phyloP scores from a whole-genome alignment of 1,284 basidiomycete genomes.

The Trametes polyzona region DNA sequence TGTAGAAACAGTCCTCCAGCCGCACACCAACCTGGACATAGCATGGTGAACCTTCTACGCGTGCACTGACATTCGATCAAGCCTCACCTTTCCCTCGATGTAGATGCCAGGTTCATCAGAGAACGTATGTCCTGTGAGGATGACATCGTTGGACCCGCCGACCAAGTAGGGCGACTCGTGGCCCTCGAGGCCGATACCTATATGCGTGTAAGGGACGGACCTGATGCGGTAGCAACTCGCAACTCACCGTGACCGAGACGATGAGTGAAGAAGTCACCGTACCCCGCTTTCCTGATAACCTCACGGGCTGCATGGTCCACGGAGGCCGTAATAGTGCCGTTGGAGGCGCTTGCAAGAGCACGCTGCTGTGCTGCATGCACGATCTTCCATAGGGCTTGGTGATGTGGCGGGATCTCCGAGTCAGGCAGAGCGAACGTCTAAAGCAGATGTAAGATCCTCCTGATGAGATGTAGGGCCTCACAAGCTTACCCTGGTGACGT shows the following conservation, averaged over 20 bases:
- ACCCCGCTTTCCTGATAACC: slow-evolving; percentile 50
- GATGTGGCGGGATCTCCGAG: slow-evolving; percentile 57
- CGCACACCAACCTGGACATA: slow-evolving; percentile 69
- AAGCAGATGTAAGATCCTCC: too few relatives aligned
- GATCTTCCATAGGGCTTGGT: slow-evolving; percentile 66
- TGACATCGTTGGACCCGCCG: slow-evolving; percentile 62
- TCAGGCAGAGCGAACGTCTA: slow-evolving; percentile 73
- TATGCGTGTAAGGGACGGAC: background rate
- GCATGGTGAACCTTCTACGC: background rate
- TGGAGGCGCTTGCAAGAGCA: slow-evolving; percentile 54
- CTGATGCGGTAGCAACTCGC: background rate
- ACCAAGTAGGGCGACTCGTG: slow-evolving; percentile 84
- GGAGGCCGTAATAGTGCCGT: slow-evolving; percentile 52
- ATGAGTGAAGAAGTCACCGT: slow-evolving; percentile 76
- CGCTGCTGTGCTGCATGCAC: slow-evolving; percentile 68
- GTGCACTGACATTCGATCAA: background rate
- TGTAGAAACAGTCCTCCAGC: slow-evolving; percentile 83
- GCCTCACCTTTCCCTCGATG: slow-evolving; percentile 67
- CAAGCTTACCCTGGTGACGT: slow-evolving; percentile 72
- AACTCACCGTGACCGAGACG: slow-evolving; percentile 74
- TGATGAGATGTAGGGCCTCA: background rate
- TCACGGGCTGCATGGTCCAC: slow-evolving; percentile 74
- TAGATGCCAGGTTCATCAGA: slow-evolving; percentile 87
- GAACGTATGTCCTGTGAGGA: slow-evolving; percentile 73
- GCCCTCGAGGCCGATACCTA: slow-evolving; percentile 81